Evolutionary conservation across 306 rosid genomes (phyloP), one percentile per base, ranked within the genome.

Genomic region (Dalbergia oliveri): DNA sequence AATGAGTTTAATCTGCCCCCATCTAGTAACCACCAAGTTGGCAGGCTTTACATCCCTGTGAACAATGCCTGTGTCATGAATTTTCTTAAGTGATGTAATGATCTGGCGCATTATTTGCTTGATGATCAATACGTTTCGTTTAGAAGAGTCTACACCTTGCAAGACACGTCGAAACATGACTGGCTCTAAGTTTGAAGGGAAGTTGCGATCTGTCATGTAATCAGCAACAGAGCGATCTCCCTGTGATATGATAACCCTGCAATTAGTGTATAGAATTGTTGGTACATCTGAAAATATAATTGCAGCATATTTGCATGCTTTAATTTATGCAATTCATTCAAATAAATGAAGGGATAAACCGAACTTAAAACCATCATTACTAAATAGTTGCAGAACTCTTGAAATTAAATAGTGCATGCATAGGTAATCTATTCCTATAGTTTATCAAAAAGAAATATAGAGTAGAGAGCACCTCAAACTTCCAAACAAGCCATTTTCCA

Each of bases 401-500:
- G 60, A 75, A 75, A 35, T 4, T 37, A 61, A 49, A 50, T 63
- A 76, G 31, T 53, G 70, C 74, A 70, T 76, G 71, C 31, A 51
- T 56, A 45, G 23, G 50, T 15, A 57, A 75, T 69, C 45, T 34
- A 63, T 16, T 57, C 19, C 37, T 63, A 6, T 69, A 44, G 66
- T 44, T 23, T 69, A 69, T 23, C 60, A 19, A 61, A 31, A 4
- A 16, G 14, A 61, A 56, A 26, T 21, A 65, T 39, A 9, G 8
- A 33, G 73, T 39, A 41, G 18, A 62, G 18, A 57, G 80, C 74
- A 90, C 97, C 97, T 90, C 97, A 56, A 89, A 93, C 82, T 93
- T 93, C 96, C 97, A 93, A 41, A 90, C 97, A 31, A 93, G 96
- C 97, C 97, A 90, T 85, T 90, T 93, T 75, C 94, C 92, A 41